Conservation (phyloP, 306 rosid species). For the Dryas octopetala region DNA sequence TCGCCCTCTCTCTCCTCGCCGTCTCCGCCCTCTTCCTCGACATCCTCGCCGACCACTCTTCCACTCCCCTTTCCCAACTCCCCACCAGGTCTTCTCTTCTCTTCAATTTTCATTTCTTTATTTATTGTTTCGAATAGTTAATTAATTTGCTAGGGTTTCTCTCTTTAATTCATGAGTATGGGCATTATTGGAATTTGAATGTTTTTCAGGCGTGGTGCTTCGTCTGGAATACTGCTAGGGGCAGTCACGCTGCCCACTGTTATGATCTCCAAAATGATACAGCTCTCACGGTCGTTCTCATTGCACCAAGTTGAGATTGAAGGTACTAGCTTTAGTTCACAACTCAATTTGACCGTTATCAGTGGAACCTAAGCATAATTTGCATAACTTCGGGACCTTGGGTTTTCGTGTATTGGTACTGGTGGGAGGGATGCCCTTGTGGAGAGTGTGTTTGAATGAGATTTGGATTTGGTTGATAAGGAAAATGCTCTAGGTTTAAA, state of each 20-base stretch:
- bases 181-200: background rate
- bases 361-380: background rate
- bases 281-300: slow-evolving; percentile 56
- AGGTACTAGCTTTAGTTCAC: slow-evolving; percentile 39
- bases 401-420: background rate
- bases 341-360: background rate
- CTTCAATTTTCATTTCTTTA: background rate
- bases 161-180: background rate
- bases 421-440: background rate
- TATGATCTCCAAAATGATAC: slow-evolving; percentile 73
- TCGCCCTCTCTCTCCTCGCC: slow-evolving; percentile 72
- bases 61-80: slow-evolving; percentile 41
- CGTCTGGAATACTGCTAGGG: slow-evolving; percentile 82
- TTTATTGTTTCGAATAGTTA: background rate
- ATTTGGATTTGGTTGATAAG: background rate
- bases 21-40: slow-evolving; percentile 68
- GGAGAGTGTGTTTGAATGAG: background rate
- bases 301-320: slow-evolving; percentile 44
- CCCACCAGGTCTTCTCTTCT: slow-evolving; percentile 47
- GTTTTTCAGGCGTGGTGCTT: slow-evolving; percentile 73
- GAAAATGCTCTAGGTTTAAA: background rate
- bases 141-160: background rate
- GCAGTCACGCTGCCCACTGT: slow-evolving; percentile 73
- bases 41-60: slow-evolving; percentile 48
- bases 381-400: too few species aligned